Base-by-base conservation (phyloP, 2,329 filamentous ascomycete species). In the Ustulina deusta region DNA sequence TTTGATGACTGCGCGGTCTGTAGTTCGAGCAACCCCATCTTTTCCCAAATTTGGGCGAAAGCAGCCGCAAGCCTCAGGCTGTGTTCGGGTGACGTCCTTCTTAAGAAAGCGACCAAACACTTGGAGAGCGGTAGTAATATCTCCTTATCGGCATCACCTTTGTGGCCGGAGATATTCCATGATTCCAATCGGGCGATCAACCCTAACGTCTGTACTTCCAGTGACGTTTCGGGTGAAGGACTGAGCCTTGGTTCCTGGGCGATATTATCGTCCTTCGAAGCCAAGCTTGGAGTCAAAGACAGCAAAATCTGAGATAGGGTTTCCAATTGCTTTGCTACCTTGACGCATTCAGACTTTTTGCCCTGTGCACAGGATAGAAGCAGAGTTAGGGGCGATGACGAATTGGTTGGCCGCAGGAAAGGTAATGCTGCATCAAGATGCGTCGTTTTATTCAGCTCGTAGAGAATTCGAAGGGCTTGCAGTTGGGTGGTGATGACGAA, bases 201-300 rank as follows among this genome's bases (percentile, higher is more conserved):
- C 10, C 89, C 91, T 1, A 92, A 77, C 0, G 83, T 80, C 72
- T 94, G 91, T 0, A 93, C 77, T 68, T 87, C 84, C 57, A 94
- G 85, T 1, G 87, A 86, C 1, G 82, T 78, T 25, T 84, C 80
- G 0, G 91, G 89, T 1, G 82, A 82, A 3, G 89, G 83, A 67
- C 84, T 87, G 7, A 89, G 77, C 29, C 84, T 83, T 9, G 83
- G 78, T 66, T 90, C 86, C 3, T 79, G 74, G 0, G 88, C 88
- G 1, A 83, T 71, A 3, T 78, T 78, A 73, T 94, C 92, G 46
- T 90, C 87, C 10, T 87, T 85, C 56, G 82, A 81, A 1, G 90
- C 88, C n/a, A 91, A 82, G 73, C 87, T 91, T 0, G 92, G 91
- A 32, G 89, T 87, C 1, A 94, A 79, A 0, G 88, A 86, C 0